Base-by-base conservation (phyloP, 2,329 filamentous ascomycete genomes). In the Coniochaeta ligniaria region DNA sequence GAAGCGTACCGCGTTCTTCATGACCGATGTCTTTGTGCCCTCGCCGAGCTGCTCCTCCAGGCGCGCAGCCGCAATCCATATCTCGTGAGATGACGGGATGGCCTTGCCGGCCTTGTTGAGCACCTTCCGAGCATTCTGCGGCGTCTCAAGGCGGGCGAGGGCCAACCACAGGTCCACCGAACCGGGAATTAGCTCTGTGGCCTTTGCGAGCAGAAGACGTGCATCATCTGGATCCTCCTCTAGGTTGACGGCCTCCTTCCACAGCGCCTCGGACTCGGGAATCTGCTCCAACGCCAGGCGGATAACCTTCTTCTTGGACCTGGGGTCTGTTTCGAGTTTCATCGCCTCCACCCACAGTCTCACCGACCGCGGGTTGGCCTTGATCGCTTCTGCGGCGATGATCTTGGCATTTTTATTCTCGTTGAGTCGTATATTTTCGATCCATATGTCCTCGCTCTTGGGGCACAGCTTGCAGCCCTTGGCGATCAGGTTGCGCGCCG, bases 91-190 rank as follows among this genome's bases (percentile, higher is more conserved):
- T 1, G 92, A 95, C 1, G 95, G 95, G 6, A 96, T 86, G 2
- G 94, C 92, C 76, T 96, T 96, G 65, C 95, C 90, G 35, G 96
- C 96, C 74, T 88, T 93, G 76, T 99, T 99, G 65, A 99, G 83
- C 45, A 99, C 92, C 70, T 94, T 91, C 71, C 96, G 94, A 1
- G 96, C 95, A 68, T 96, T 94, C 66, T 96, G 90, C 0, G 92
- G 91, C 0, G 86, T 90, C 74, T 97, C 94, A 0, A 99, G 81
- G 38, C 92, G 89, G 31, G 95, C 95, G 61, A 98, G 82, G 1
- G 94, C 95, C 54, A 99, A 83, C 95, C 95, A 99, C 1, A 99
- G 78, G 71, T 99, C 96, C 41, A 97, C 89, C 0, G 94, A 96
- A 7, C 96, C 80, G 0, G 94, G 94, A 60, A 99, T 96, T 61